Conservation (phyloP, 73 alveolate genomes). For the Paramecium pentaurelia region DNA sequence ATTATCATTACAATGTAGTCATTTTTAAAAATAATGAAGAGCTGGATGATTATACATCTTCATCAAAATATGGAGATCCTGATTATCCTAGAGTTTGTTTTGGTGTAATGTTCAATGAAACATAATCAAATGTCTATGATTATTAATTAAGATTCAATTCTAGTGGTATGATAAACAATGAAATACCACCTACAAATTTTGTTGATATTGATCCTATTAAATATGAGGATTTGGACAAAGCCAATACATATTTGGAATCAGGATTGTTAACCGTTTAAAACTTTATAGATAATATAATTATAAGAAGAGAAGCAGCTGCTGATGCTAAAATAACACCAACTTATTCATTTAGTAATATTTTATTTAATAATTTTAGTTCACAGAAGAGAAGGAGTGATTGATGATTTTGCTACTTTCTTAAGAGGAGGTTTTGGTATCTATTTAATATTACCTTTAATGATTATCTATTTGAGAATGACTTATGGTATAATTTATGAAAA, state of each 20-base stretch:
- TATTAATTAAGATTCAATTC: slow-evolving; percentile 14
- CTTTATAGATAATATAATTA: slow-evolving; percentile 45
- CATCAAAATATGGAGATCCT: neutral
- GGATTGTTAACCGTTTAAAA: slow-evolving; percentile 4
- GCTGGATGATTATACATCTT: neutral
- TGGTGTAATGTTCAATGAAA: neutral
- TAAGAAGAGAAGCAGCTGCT: neutral
- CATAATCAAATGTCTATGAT: neutral
- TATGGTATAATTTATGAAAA: slow-evolving; percentile 75
- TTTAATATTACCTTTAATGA: slow-evolving; percentile 50
- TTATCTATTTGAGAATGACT: slow-evolving; percentile 60
- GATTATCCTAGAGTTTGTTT: slow-evolving; percentile 5
- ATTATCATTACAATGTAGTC: neutral
- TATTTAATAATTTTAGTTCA: neutral
- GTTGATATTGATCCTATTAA: slow-evolving; percentile 16
- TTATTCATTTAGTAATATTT: neutral
- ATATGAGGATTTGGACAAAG: neutral
- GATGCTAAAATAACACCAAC: neutral
- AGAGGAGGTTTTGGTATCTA: slow-evolving; percentile 48
- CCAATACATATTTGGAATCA: neutral
- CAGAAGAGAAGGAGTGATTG: slow-evolving; percentile 44
- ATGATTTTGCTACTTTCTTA: slow-evolving; percentile 34
- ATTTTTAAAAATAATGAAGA: neutral
- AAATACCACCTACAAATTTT: neutral
- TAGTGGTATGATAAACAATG: neutral